phyloP scores from a whole-genome alignment of 306 rosid genomes.

The Pyrus pyrifolia region DNA sequence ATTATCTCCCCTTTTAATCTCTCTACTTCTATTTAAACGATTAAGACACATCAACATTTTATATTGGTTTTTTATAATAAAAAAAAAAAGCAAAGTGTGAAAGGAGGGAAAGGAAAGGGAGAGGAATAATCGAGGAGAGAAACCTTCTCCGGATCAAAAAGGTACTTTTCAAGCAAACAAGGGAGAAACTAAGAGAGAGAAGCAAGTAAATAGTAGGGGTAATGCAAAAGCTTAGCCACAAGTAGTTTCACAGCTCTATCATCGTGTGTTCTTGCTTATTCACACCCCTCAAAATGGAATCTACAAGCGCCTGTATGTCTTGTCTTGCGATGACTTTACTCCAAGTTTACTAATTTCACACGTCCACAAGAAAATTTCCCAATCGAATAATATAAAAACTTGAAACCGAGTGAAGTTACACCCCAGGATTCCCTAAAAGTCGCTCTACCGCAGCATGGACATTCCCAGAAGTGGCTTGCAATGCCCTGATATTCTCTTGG shows the following conservation, averaged over 20 bases:
- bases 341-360: conserved; percentile 27
- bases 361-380: conserved; percentile 26
- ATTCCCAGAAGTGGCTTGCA: conserved; percentile 56
- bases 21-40: too few species aligned
- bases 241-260: conserved; percentile 25
- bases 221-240: conserved; percentile 26
- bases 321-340: conserved; percentile 12
- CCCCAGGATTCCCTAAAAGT: conserved; percentile 52
- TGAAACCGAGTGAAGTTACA: conserved; percentile 12
- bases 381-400: conserved; percentile 11
- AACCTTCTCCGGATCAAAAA: background rate
- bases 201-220: conserved; percentile 1
- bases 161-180: background rate
- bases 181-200: background rate
- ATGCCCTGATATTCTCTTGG: conserved; percentile 58
- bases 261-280: conserved; percentile 28
- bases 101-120: too few species aligned
- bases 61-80: too few species aligned
- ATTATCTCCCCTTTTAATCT: too few species aligned
- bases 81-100: too few species aligned
- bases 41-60: too few species aligned
- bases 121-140: too few species aligned
- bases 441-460: conserved; percentile 68
- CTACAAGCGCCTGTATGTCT: conserved; percentile 28
- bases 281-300: conserved; percentile 39